Evolutionary conservation across 1,139 yeast genomes (phyloP).

Genomic region (Geotrichum fermentans): DNA sequence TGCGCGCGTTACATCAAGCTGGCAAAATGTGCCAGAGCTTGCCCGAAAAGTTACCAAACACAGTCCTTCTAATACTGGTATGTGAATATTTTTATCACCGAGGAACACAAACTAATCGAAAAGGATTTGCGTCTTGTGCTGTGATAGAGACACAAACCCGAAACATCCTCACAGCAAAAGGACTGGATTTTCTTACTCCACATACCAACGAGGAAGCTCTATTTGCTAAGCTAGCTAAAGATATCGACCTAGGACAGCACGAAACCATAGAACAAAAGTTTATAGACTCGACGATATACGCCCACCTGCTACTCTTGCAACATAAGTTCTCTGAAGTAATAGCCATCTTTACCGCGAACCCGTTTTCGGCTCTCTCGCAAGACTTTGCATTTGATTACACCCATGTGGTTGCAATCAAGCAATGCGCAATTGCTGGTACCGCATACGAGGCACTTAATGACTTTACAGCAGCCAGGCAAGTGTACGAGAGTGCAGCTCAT

Average conservation of each 20-base stretch:
- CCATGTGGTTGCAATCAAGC: constrained; percentile 25
- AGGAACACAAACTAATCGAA: background rate
- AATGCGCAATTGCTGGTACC: constrained; percentile 29
- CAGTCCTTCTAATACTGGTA: constrained; percentile 19
- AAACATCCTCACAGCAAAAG: background rate
- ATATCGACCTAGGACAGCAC: background rate
- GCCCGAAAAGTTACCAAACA: constrained; percentile 26
- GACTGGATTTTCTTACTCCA: constrained; percentile 15
- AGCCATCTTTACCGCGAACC: constrained; percentile 12
- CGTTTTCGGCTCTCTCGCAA: background rate
- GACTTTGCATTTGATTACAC: constrained; percentile 22
- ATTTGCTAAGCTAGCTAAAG: constrained; percentile 2
- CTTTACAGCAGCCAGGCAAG: constrained; percentile 26
- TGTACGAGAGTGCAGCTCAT: constrained; percentile 23
- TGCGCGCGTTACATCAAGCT: constrained; percentile 24
- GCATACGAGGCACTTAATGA: constrained; percentile 28
- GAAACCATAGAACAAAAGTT: constrained; percentile 20
- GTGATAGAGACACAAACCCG: constrained; percentile 14
- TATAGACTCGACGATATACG: constrained; percentile 24
- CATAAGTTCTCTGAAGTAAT: constrained; percentile 23
- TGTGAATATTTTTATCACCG: background rate
- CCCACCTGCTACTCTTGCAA: constrained; percentile 25
- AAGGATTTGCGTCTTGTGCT: constrained; percentile 15
- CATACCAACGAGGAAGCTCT: constrained; percentile 3
- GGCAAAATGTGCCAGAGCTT: constrained; percentile 27